Evolutionary conservation across 2,329 filamentous ascomycete species (phyloP), one percentile per base, ranked within the genome.

Genomic region (Aureobasidium uvarum): DNA sequence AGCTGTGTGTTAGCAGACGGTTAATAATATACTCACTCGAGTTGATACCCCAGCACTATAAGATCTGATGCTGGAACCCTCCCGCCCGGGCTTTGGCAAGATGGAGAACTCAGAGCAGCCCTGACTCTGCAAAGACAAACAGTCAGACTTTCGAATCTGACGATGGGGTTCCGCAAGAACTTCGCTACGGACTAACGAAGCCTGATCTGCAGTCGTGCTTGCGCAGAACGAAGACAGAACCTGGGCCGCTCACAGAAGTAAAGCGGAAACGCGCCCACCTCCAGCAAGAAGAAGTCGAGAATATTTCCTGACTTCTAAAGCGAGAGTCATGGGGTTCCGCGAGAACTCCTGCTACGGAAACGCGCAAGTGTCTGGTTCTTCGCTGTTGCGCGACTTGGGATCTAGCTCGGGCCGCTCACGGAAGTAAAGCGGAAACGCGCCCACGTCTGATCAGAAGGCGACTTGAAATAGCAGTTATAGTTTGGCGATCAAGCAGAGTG

Each of bases 51-150:
- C 41, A 48, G 28, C 28, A 56, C 52, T 56, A 25, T 23, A 23
- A 54, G 25, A 23, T 41, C 23, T 50, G 25, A 51, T 51, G 25
- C 48, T 50, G 58, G 33, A 62, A 51, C 58, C 45, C 58, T 38
- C 58, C 58, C 58, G 51, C 58, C 58, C 58, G 45, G 58, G 58
- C 58, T 62, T 62, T 46, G 33, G 33, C 31, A 25, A 62, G 2
- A 41, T 7, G 2, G 41, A 41, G 41, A 1, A 23, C 16, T 62
- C 31, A 50, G 58, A 62, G 58, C 16, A 62, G 45, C 58, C 58
- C 58, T 62, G 58, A 51, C 58, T 62, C 45, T 16, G 4, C n/a
- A 16, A 18, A 41, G 16, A 43, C 16, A 20, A 7, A 43, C 16
- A 43, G 41, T 18, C 41, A n/a, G 18, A 43, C n/a, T n/a, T 18